phyloP scores from a whole-genome alignment of 371 early-diverging fungal species.

The Actinomortierella wolfii region DNA sequence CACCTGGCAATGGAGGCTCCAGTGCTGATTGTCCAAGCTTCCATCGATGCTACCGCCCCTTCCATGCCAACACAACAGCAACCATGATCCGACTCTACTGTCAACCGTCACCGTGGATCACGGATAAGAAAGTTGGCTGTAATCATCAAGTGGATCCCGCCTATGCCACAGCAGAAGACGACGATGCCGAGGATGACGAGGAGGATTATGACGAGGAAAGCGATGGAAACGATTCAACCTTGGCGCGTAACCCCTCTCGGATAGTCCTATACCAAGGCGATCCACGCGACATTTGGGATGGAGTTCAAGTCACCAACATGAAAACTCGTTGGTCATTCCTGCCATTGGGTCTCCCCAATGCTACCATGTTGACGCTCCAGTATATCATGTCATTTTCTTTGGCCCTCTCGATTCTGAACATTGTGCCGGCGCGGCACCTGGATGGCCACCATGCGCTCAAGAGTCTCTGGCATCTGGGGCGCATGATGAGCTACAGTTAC shows the following conservation, averaged over 20 bases:
- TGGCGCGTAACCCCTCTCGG: not conserved
- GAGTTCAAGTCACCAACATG: constrained; percentile 69
- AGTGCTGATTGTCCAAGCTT: constrained; percentile 42
- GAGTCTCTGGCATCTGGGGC: constrained; percentile 15
- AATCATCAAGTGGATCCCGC: too few relatives aligned
- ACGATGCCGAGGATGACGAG: constrained; percentile 61
- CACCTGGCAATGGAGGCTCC: constrained; percentile 9
- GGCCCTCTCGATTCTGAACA: constrained; percentile 78
- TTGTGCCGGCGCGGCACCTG: constrained; percentile 75
- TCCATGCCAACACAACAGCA: constrained; percentile 56
- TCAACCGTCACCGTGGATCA: constrained; percentile 48
- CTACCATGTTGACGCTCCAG: constrained; percentile 40
- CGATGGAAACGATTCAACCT: constrained; percentile 39
- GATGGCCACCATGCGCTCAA: constrained; percentile 77
- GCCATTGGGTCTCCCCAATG: constrained; percentile 61
- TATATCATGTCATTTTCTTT: constrained; percentile 79
- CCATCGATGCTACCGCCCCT: constrained; percentile 60
- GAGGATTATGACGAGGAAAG: constrained; percentile 65
- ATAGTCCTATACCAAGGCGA: constrained; percentile 26
- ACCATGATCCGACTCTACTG: constrained; percentile 62
- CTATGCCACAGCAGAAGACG: too few relatives aligned
- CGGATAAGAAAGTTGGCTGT: constrained; percentile 15
- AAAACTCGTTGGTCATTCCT: constrained; percentile 58
- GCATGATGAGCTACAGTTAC: constrained; percentile 22
- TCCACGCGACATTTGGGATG: constrained; percentile 33